phyloP scores from a whole-genome alignment of 2,329 filamentous ascomycete species.

The Botrytis elliptica region DNA sequence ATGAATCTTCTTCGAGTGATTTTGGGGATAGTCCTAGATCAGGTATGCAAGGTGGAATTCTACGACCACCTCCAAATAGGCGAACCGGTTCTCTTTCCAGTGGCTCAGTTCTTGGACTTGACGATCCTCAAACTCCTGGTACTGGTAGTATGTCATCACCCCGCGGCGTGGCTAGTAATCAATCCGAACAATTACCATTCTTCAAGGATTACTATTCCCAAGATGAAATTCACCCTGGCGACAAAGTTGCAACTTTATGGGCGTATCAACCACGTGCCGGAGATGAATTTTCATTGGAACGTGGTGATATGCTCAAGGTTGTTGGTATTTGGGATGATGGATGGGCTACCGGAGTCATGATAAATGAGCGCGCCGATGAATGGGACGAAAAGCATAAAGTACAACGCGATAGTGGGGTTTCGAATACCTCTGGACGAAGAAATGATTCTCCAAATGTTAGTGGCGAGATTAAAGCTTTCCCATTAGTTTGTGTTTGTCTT shows the following conservation, averaged over 20 bases:
- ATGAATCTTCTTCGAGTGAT: conserved; percentile 66
- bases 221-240: conserved; percentile 89
- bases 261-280: conserved; percentile 91
- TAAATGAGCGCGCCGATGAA: conserved; percentile 81
- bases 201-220: conserved; percentile 99
- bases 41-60: conserved; percentile 52
- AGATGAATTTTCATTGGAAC: conserved; percentile 89
- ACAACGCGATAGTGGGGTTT: conserved; percentile 92
- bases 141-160: conserved; percentile 80
- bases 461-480: conserved; percentile 96
- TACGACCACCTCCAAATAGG: conserved; percentile 64
- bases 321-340: conserved; percentile 99
- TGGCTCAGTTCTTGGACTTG: conserved; percentile 68
- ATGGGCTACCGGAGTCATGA: conserved; percentile 90
- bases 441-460: conserved; percentile 63
- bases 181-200: conserved; percentile 91
- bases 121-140: conserved; percentile 71
- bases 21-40: conserved; percentile 66
- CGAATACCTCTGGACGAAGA: conserved; percentile 67
- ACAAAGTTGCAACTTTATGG: conserved; percentile 90
- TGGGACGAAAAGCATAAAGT: conserved; percentile 75
- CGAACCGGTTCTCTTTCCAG: conserved; percentile 89
- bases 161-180: conserved; percentile 77
- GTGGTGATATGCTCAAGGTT: conserved; percentile 97
- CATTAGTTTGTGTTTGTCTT: conserved; percentile 90